Percentiles rank a stretch among this genome's conserved stretches.
These are phyloP conservation scores for Onygena corvina DNA, from an alignment of 2,329 filamentous ascomycete genomes.

Conservation along the genomic window DNA sequence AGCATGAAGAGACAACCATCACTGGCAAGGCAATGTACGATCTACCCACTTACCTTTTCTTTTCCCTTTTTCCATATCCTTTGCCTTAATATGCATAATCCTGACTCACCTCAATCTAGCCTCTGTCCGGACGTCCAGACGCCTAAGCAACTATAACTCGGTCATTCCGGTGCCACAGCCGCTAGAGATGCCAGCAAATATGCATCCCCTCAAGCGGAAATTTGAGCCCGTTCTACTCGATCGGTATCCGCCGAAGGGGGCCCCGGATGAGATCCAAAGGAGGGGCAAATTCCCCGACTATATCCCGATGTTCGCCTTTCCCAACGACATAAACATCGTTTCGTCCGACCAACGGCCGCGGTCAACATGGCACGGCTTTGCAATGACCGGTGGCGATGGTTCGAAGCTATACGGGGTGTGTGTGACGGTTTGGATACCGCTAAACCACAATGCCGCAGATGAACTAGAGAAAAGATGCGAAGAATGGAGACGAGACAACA, in stretches of 20 bases:
- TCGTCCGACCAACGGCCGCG: slow-evolving; percentile 86
- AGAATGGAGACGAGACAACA: slow-evolving; percentile 78
- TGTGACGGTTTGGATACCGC: slow-evolving; percentile 81
- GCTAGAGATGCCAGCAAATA: slow-evolving; percentile 74
- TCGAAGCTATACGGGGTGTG: slow-evolving; percentile 86
- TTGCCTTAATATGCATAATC: slow-evolving; percentile 9
- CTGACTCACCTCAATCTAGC: slow-evolving; percentile 33
- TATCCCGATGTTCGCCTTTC: slow-evolving; percentile 98
- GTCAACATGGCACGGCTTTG: slow-evolving; percentile 98
- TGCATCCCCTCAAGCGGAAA: slow-evolving; percentile 86
- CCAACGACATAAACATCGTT: slow-evolving; percentile 93
- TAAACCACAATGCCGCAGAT: slow-evolving; percentile 69
- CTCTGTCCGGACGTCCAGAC: slow-evolving; percentile 68
- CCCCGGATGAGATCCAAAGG: slow-evolving; percentile 65
- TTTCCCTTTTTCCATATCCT: slow-evolving; percentile 7
- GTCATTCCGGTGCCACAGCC: slow-evolving; percentile 91
- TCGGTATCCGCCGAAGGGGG: slow-evolving; percentile 74
- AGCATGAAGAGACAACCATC: slow-evolving; percentile 80
- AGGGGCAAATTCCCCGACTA: slow-evolving; percentile 90
- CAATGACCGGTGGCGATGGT: slow-evolving; percentile 89
- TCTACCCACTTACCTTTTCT: neutral
- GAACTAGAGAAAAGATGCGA: slow-evolving; percentile 64
- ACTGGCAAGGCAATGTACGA: slow-evolving; percentile 59
- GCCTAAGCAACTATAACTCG: slow-evolving; percentile 94
- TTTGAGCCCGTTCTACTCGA: slow-evolving; percentile 96